Evolutionary conservation across 257 asterid genomes (phyloP).

Genomic region (Penstemon newberryi): DNA sequence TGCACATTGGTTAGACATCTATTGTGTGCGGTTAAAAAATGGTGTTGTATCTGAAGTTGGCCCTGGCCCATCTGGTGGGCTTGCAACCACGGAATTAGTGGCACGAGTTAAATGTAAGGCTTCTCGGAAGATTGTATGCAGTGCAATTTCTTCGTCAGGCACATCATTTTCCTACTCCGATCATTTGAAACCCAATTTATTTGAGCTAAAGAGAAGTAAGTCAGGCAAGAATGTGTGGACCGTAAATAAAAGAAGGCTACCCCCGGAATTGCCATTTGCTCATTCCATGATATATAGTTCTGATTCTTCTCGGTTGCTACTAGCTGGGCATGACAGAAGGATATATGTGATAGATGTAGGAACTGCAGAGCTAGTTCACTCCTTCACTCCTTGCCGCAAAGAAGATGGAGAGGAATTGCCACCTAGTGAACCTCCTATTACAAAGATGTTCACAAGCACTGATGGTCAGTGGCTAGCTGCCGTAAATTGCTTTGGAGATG

Average conservation of each 20-base stretch:
- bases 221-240: slow-evolving; percentile 55
- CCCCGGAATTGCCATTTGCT: slow-evolving; percentile 70
- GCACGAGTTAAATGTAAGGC: slow-evolving; percentile 73
- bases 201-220: slow-evolving; percentile 65
- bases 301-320: slow-evolving; percentile 77
- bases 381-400: slow-evolving; percentile 62
- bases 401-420: slow-evolving; percentile 52
- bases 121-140: slow-evolving; percentile 87
- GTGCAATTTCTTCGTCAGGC: slow-evolving; percentile 86
- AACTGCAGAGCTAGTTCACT: slow-evolving; percentile 44
- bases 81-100: slow-evolving; percentile 61
- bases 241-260: slow-evolving; percentile 66
- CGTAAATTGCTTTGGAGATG: slow-evolving; percentile 86
- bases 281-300: slow-evolving; percentile 82
- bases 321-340: slow-evolving; percentile 87
- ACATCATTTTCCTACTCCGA: slow-evolving; percentile 83
- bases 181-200: slow-evolving; percentile 66
- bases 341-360: slow-evolving; percentile 70
- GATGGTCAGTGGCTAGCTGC: slow-evolving; percentile 94
- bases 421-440: slow-evolving; percentile 84
- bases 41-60: slow-evolving; percentile 44
- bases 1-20: slow-evolving; percentile 60
- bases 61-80: slow-evolving; percentile 60
- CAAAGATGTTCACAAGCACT: slow-evolving; percentile 73
- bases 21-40: slow-evolving; percentile 48